These are phyloP conservation scores for Clarireedia sp. DNA, from an alignment of 2,329 filamentous ascomycete genomes.

Conservation along the genomic window DNA sequence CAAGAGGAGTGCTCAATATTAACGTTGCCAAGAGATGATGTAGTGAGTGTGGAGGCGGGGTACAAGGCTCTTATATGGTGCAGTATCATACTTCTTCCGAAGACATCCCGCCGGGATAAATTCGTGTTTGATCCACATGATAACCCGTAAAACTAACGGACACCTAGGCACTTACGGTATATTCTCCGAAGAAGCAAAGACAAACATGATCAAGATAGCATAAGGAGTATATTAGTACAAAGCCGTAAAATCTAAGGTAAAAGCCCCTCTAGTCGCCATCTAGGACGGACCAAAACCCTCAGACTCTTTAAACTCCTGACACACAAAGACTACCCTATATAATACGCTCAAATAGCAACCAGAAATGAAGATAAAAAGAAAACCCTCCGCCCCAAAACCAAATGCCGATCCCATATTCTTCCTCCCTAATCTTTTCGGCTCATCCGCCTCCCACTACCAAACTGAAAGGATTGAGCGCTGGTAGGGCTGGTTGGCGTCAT, in stretches of 20 bases:
- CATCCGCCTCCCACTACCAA: constrained; percentile 16
- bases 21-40: too few relatives aligned
- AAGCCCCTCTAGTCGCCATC: background rate
- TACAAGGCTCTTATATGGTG: too few relatives aligned
- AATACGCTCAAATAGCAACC: constrained; percentile 5
- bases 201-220: too few relatives aligned
- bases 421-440: constrained; percentile 4
- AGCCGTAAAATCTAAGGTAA: background rate
- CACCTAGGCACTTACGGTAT: too few relatives aligned
- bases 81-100: too few relatives aligned
- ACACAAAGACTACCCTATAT: constrained; percentile 3
- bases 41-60: too few relatives aligned
- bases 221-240: constrained; percentile 8
- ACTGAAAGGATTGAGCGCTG: constrained; percentile 14
- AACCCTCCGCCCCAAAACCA: background rate
- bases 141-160: too few relatives aligned
- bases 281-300: background rate
- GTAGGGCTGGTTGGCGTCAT: constrained; percentile 19
- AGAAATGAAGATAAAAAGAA: background rate
- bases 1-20: too few relatives aligned
- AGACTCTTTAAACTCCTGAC: background rate
- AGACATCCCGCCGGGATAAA: too few relatives aligned
- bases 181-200: too few relatives aligned
- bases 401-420: background rate
- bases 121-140: too few relatives aligned